phyloP scores from a whole-genome alignment of 768 basidiomycete species.

The Boletellus emodensis region DNA sequence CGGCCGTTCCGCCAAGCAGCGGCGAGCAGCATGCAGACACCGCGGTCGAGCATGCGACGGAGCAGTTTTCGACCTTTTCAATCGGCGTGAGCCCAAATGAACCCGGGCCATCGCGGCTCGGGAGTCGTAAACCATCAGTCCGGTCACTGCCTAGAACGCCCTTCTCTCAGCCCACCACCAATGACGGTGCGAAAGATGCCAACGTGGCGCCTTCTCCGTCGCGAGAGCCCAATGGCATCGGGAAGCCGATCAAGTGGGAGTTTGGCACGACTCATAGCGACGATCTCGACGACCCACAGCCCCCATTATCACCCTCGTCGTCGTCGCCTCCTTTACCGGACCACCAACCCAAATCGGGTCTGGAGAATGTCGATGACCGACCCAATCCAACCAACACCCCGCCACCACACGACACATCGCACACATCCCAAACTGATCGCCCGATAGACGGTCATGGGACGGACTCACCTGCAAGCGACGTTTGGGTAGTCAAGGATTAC shows the following conservation, averaged over 20 bases:
- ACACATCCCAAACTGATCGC: background rate
- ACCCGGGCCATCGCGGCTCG: conserved; percentile 23
- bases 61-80: conserved; percentile 38
- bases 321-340: background rate
- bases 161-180: background rate
- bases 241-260: conserved; percentile 43
- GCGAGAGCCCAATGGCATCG: conserved; percentile 11
- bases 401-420: background rate
- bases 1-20: background rate
- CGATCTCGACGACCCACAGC: conserved; percentile 4
- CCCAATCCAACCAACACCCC: background rate
- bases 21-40: conserved; percentile 11
- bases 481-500: conserved; percentile 56
- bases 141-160: conserved; percentile 14
- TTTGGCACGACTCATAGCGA: conserved; percentile 46
- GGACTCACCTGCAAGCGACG: conserved; percentile 28
- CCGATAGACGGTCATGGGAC: conserved; percentile 11
- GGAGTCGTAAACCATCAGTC: conserved; percentile 25
- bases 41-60: conserved; percentile 17
- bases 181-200: conserved; percentile 1
- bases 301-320: background rate
- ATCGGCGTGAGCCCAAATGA: conserved; percentile 44
- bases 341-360: background rate
- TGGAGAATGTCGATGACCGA: background rate
- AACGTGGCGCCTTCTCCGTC: background rate